Evolutionary conservation across 257 asterid genomes (phyloP), one percentile per base, ranked within the genome.

Genomic region (Nicotiana knightiana): DNA sequence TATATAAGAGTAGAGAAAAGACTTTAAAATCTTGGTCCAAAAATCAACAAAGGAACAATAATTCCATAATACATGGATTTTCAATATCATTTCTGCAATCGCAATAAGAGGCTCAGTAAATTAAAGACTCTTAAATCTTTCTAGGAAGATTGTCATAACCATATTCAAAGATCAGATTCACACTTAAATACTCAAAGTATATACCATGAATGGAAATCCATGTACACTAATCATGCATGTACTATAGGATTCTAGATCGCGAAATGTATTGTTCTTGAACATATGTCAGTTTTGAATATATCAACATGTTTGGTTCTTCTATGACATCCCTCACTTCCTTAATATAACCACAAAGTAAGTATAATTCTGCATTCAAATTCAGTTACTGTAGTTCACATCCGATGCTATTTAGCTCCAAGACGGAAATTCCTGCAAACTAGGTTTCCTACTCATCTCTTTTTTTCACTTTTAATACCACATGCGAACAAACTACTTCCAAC

Each of bases 11-110:
- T 12, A 59, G 28, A 78, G 81, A 43, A 63, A 71, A 59, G 61
- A 79, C 57, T 6, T 61, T 7, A 58, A 35, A 37, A 48, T 39
- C 70, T 79, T 79, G 55, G 67, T 79, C 82, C 57, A 79, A 28
- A 28, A 3, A 58, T 58, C 58, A 67, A 30, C 21, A 59, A 1
- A 21, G 54, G 73, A 73, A 73, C 63, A 48, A 51, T 13, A 73
- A 51, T 28, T 10, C 43, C 43, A 51, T 2, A 15, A 15, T 48
- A 10, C 26, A 73, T 73, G 79, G 79, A 73, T 15, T 21, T 21
- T 73, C 5, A 46, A 59, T 73, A 4, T 48, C 63, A 73, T 48
- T 21, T 70, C 79, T 73, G 0, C 16, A 48, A 51, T 35, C 5
- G 12, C 55, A 37, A 70, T 21, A 64, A 26, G 63, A 58, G 26